Evolutionary conservation across 2,329 filamentous ascomycete species (phyloP).

Genomic region (Hypoxylon sp.): DNA sequence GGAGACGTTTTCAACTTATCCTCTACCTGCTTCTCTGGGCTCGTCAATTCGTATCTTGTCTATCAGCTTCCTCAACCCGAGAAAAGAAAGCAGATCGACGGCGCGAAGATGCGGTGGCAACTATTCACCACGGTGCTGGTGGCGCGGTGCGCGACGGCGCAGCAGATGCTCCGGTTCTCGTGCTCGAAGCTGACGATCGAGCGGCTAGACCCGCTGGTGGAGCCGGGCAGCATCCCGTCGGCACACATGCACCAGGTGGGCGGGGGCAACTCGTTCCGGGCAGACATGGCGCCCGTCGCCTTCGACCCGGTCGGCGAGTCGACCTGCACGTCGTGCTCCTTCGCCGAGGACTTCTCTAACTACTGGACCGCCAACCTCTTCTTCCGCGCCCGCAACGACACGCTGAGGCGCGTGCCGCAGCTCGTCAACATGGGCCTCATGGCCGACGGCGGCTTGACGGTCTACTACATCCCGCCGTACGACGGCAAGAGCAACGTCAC

Average conservation of each 20-base stretch:
- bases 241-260: slow-evolving; percentile 62
- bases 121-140: slow-evolving; percentile 13
- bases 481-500: slow-evolving; percentile 47
- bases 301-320: slow-evolving; percentile 26
- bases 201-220: slow-evolving; percentile 36
- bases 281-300: slow-evolving; percentile 21
- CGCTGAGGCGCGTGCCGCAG: slow-evolving; percentile 42
- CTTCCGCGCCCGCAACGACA: slow-evolving; percentile 44
- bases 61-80: neutral
- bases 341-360: slow-evolving; percentile 43
- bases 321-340: slow-evolving; percentile 30
- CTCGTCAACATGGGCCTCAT: slow-evolving; percentile 40
- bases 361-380: slow-evolving; percentile 48
- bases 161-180: slow-evolving; percentile 44
- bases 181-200: slow-evolving; percentile 58
- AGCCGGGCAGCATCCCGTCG: slow-evolving; percentile 53
- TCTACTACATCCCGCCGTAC: slow-evolving; percentile 34
- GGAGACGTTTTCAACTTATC: too few species aligned
- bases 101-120: slow-evolving; percentile 19
- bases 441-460: slow-evolving; percentile 39
- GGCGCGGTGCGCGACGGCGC: slow-evolving; percentile 11
- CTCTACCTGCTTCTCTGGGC: neutral
- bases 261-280: slow-evolving; percentile 53
- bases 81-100: neutral
- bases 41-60: too few species aligned